These are phyloP conservation scores for Macroventuria anomochaeta DNA, from an alignment of 2,329 filamentous ascomycete genomes.

Conservation along the genomic window DNA sequence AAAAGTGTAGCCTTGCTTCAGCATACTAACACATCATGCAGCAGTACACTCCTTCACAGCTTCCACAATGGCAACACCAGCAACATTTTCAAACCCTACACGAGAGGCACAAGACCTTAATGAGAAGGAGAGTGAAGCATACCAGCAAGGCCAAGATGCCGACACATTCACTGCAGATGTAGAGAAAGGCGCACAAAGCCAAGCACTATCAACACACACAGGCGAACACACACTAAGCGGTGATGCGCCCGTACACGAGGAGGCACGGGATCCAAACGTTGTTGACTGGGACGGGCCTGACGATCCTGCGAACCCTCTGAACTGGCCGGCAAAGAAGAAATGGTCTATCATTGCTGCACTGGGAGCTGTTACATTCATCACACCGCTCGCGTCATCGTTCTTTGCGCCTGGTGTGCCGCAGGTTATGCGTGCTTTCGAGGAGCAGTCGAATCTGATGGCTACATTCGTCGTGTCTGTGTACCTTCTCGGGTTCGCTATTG, in stretches of 20 bases:
- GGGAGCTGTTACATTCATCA: slow-evolving; percentile 47
- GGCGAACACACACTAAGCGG: slow-evolving; percentile 33
- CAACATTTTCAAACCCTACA: slow-evolving; percentile 23
- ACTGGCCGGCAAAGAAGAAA: slow-evolving; percentile 48
- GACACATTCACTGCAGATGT: slow-evolving; percentile 33
- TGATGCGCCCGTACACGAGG: slow-evolving; percentile 13
- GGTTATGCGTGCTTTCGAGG: slow-evolving; percentile 44
- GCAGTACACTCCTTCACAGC: not conserved
- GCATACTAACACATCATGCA: not conserved
- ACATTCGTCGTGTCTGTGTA: slow-evolving; percentile 50
- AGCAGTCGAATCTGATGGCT: slow-evolving; percentile 40
- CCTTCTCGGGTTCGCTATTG: slow-evolving; percentile 47
- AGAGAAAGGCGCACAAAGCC: slow-evolving; percentile 37
- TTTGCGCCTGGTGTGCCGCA: slow-evolving; percentile 68
- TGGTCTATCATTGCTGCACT: slow-evolving; percentile 46
- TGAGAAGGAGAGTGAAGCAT: slow-evolving; percentile 31
- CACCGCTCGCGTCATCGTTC: slow-evolving; percentile 48
- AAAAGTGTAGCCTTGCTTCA: not conserved
- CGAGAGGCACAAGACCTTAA: slow-evolving; percentile 29
- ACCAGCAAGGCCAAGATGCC: slow-evolving; percentile 37
- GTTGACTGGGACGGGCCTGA: slow-evolving; percentile 47
- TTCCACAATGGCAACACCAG: slow-evolving; percentile 33
- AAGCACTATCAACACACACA: slow-evolving; percentile 32
- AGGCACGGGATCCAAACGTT: slow-evolving; percentile 35
- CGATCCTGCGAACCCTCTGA: slow-evolving; percentile 49